Percentiles rank a stretch among this genome's conserved stretches.
phyloP scores from a whole-genome alignment of 495 filamentous ascomycete species.

The Penicillium herquei region DNA sequence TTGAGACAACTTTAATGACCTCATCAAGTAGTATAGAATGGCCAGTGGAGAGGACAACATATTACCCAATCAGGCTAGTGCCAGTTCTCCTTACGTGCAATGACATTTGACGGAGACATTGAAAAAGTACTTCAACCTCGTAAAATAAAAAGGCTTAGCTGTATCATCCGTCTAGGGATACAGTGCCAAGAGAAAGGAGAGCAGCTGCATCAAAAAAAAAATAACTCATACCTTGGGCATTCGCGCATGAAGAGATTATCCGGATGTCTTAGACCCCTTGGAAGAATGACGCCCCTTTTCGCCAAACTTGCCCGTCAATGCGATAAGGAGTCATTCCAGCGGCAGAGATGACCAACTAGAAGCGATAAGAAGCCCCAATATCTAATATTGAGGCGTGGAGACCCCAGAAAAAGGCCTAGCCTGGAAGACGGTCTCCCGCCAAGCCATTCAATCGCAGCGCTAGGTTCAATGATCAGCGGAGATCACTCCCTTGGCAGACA shows the following conservation, averaged over 20 bases:
- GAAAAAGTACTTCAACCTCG: too few relatives aligned
- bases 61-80: too few relatives aligned
- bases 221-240: neutral
- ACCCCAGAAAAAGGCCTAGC: slow-evolving; percentile 10
- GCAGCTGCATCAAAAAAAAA: neutral
- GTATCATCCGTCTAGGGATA: neutral
- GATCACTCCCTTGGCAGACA: slow-evolving; percentile 22
- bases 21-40: too few relatives aligned
- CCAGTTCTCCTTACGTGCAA: too few relatives aligned
- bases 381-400: neutral
- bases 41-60: too few relatives aligned
- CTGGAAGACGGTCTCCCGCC: slow-evolving; percentile 11
- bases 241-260: neutral
- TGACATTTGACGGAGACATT: too few relatives aligned
- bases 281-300: slow-evolving; percentile 2
- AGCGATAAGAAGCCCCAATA: slow-evolving; percentile 1
- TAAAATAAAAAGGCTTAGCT: neutral
- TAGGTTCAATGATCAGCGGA: slow-evolving; percentile 31
- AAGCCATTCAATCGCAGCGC: slow-evolving; percentile 18
- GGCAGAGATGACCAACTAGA: neutral
- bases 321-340: neutral
- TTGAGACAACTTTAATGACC: too few relatives aligned
- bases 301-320: neutral
- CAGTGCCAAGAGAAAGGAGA: neutral
- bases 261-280: neutral